Percentiles rank a stretch among this genome's conserved stretches.
Evolutionary conservation across 306 rosid genomes (phyloP).

Genomic region (Fragaria nilgerrensis): DNA sequence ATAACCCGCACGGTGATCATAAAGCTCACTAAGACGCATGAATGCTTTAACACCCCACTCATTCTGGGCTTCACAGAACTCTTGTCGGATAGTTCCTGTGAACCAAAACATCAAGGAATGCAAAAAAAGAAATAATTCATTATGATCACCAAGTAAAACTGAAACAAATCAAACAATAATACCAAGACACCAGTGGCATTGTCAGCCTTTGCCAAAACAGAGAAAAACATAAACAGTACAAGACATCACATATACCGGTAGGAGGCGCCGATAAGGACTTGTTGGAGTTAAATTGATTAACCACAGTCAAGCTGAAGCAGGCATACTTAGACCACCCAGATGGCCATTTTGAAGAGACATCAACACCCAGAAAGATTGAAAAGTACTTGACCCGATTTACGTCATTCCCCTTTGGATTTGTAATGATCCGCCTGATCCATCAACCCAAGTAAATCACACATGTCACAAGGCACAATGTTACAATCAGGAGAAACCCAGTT

Average conservation of each 20-base stretch:
- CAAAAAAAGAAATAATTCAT: background rate
- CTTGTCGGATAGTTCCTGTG: background rate
- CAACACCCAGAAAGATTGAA: background rate
- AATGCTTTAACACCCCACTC: constrained; percentile 5
- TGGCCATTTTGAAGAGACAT: background rate
- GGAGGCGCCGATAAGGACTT: background rate
- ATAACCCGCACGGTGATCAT: constrained; percentile 1
- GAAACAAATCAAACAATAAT: background rate
- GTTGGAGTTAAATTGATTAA: background rate
- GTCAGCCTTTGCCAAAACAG: no score
- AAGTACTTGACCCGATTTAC: background rate
- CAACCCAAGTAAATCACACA: background rate
- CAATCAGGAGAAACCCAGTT: background rate
- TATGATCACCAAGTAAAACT: background rate
- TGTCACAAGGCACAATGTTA: no score
- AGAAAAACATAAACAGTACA: background rate
- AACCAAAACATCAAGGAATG: constrained; percentile 4
- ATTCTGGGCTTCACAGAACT: background rate
- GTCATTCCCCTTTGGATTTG: background rate
- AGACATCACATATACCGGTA: background rate
- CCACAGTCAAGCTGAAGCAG: background rate
- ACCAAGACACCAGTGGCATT: no score
- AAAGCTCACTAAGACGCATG: constrained; percentile 2
- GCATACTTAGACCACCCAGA: constrained; percentile 1
- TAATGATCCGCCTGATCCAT: background rate